A percentile compares a stretch with the other conserved stretches of the same genome.
Evolutionary conservation across 768 basidiomycete species (phyloP).

Genomic region (Amanita rubescens): DNA sequence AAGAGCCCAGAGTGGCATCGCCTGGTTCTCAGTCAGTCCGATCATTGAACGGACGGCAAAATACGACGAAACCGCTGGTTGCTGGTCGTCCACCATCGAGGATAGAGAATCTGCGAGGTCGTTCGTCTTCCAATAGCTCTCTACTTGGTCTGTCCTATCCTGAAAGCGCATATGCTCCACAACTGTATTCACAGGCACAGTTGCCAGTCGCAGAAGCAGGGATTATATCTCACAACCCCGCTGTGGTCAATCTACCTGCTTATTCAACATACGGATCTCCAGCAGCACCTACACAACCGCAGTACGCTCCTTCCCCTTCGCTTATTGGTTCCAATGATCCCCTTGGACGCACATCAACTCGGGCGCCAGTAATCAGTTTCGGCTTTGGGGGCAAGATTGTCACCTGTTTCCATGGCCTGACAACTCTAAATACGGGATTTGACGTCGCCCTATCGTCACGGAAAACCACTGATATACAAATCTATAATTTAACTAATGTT

Average conservation of each 20-base stretch:
- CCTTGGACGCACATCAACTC: conserved; percentile 61
- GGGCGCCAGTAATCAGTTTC: conserved; percentile 78
- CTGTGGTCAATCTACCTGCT: conserved; percentile 17
- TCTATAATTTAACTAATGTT: conserved; percentile 61
- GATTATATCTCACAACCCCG: conserved; percentile 7
- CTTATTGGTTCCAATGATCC: conserved; percentile 79
- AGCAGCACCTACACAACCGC: conserved; percentile 26
- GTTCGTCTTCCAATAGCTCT: conserved; percentile 42
- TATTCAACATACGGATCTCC: conserved; percentile 1
- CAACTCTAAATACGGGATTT: conserved; percentile 62
- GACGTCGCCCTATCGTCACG: conserved; percentile 71
- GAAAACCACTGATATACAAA: conserved; percentile 58
- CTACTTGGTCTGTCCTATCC: conserved; percentile 22
- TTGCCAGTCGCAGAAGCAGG: conserved; percentile 5
- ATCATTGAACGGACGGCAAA: conserved; percentile 20
- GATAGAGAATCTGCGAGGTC: conserved; percentile 22
- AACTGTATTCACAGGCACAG: conserved; percentile 15
- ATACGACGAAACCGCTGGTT: conserved; percentile 11
- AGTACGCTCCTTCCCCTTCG: conserved; percentile 83
- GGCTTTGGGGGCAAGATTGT: conserved; percentile 92
- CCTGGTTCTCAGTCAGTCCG: conserved; percentile 18
- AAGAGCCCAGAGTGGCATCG: conserved; percentile 24
- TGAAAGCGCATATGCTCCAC: conserved; percentile 30
- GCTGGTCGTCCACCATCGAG: conserved; percentile 8
- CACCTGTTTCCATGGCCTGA: conserved; percentile 76